These are phyloP conservation scores for Wickerhamomyces sp. DNA, from an alignment of 1,139 yeast genomes.

Conservation along the genomic window DNA sequence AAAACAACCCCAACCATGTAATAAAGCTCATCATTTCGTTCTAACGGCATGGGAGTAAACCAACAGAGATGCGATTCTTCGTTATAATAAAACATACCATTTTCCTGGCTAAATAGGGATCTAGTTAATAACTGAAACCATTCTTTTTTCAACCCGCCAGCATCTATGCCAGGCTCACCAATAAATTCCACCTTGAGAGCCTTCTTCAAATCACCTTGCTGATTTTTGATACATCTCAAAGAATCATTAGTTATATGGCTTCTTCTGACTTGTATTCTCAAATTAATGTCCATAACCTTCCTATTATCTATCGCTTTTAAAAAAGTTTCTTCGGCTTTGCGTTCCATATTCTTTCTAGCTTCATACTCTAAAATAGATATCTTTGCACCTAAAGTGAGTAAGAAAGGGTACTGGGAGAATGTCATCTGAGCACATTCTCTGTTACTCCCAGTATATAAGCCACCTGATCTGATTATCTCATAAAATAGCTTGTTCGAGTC, in stretches of 20 bases:
- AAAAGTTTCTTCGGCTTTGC: conserved; percentile 88
- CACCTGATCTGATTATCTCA: conserved; percentile 14
- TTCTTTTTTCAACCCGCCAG: conserved; percentile 89
- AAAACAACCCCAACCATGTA: conserved; percentile 78
- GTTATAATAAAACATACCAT: conserved; percentile 57
- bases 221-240: conserved; percentile 53
- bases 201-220: conserved; percentile 65
- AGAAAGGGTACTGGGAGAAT: conserved; percentile 81
- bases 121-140: conserved; percentile 80
- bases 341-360: conserved; percentile 77
- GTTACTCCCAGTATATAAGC: neutral
- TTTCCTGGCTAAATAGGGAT: conserved; percentile 61
- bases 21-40: conserved; percentile 42
- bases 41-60: conserved; percentile 54
- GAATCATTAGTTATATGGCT: conserved; percentile 71
- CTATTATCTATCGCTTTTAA: conserved; percentile 65
- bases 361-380: conserved; percentile 78
- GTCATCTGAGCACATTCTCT: conserved; percentile 33
- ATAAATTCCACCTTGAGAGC: conserved; percentile 73
- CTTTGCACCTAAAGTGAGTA: conserved; percentile 78
- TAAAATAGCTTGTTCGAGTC: conserved; percentile 24
- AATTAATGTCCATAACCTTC: conserved; percentile 59
- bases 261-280: conserved; percentile 66
- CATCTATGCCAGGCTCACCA: conserved; percentile 90
- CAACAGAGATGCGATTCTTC: conserved; percentile 72